A percentile compares a stretch with the other conserved stretches of the same genome.
Evolutionary conservation across 2,329 filamentous ascomycete genomes (phyloP).

Genomic region (Catunica adiposa): DNA sequence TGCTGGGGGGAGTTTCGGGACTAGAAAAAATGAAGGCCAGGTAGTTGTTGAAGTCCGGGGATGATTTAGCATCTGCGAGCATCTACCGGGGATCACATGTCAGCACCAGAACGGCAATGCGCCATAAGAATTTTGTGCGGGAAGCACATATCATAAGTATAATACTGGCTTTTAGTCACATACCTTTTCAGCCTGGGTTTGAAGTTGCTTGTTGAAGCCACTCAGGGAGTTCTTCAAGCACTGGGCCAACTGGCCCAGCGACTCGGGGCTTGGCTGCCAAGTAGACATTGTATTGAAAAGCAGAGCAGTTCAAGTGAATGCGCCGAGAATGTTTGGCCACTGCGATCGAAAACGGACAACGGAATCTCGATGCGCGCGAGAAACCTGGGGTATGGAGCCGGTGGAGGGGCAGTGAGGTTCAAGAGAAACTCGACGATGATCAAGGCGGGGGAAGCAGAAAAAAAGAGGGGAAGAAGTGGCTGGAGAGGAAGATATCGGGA

Average conservation of each 20-base stretch:
- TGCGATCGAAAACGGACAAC: neutral
- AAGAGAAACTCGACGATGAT: neutral
- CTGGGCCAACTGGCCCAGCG: slow-evolving; percentile 71
- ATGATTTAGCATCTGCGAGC: slow-evolving; percentile 74
- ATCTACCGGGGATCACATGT: slow-evolving; percentile 41
- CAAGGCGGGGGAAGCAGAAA: neutral
- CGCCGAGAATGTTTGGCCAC: neutral
- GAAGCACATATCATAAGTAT: no score
- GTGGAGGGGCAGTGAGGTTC: neutral
- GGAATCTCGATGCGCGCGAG: neutral
- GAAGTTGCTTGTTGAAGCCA: slow-evolving; percentile 58
- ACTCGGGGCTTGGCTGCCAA: slow-evolving; percentile 83
- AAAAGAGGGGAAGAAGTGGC: neutral
- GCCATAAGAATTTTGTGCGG: no score
- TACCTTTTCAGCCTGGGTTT: slow-evolving; percentile 81
- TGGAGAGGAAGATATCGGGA: neutral
- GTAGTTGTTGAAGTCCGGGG: slow-evolving; percentile 94
- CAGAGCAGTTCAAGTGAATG: neutral
- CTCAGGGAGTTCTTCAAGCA: slow-evolving; percentile 87
- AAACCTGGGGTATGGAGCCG: neutral
- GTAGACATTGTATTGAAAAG: slow-evolving; percentile 42
- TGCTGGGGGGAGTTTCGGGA: slow-evolving; percentile 40
- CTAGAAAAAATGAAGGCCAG: slow-evolving; percentile 79
- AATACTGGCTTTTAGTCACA: slow-evolving; percentile 21
- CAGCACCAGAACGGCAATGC: slow-evolving; percentile 14